Evolutionary conservation across 164 flowering plant species (phyloP).

Genomic region (Hamamelis virginiana): DNA sequence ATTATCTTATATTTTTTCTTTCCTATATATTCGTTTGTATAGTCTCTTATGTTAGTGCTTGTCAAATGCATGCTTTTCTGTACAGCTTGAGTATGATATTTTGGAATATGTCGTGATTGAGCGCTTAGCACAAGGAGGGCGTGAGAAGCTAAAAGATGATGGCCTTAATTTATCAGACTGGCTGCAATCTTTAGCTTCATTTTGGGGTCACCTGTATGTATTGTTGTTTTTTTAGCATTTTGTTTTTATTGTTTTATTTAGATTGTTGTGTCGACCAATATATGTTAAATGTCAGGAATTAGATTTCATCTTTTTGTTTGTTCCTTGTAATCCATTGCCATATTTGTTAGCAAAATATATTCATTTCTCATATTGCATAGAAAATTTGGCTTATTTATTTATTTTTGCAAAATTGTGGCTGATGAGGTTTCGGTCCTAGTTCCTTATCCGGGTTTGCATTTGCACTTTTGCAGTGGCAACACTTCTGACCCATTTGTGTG

Average conservation of each 20-base stretch:
- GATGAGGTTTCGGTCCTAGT: neutral
- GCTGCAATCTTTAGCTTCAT: slow-evolving; percentile 99
- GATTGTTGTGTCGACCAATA: neutral
- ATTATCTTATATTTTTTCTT: neutral
- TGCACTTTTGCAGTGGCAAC: neutral
- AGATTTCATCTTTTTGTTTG: neutral
- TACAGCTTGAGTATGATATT: slow-evolving; percentile 93
- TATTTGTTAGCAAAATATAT: neutral
- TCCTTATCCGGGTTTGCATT: neutral
- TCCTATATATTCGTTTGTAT: neutral
- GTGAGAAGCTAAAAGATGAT: slow-evolving; percentile 95
- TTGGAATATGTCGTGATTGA: slow-evolving; percentile 99
- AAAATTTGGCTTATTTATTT: neutral
- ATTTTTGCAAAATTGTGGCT: neutral
- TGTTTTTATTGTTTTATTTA: slow-evolving; percentile 9
- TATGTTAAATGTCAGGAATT: neutral
- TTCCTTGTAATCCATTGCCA: neutral
- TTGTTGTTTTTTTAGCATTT: slow-evolving; percentile 14
- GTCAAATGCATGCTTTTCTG: slow-evolving; percentile 9
- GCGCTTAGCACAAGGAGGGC: slow-evolving; percentile 91
- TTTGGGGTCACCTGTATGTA: slow-evolving; percentile 99
- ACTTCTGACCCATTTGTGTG: neutral
- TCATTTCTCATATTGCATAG: neutral
- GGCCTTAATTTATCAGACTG: slow-evolving; percentile 98
- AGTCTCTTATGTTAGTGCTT: neutral